Evolutionary conservation across 2,329 filamentous ascomycete genomes (phyloP).

Genomic region (Microsporum ferrugineum): DNA sequence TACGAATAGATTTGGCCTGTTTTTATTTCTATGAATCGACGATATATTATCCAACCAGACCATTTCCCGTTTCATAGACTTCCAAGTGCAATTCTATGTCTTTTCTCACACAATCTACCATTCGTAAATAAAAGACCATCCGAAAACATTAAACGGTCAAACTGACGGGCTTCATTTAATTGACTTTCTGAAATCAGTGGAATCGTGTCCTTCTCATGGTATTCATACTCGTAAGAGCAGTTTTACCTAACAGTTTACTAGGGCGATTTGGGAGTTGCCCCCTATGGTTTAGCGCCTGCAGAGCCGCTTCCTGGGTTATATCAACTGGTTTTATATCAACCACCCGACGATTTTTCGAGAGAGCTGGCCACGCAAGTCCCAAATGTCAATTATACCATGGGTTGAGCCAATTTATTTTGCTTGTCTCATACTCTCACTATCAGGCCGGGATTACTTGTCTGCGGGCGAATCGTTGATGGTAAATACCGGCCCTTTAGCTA

Average conservation of each 20-base stretch:
- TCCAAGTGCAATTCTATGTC: no score
- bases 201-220: neutral
- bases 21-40: conserved; percentile 1
- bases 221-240: neutral
- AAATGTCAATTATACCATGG: neutral
- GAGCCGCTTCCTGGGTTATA: conserved; percentile 3
- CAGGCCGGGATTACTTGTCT: neutral
- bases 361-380: neutral
- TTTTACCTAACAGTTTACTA: conserved; percentile 3
- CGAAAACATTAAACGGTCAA: neutral
- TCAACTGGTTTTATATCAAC: neutral
- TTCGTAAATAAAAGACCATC: neutral
- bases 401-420: neutral
- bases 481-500: neutral
- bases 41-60: neutral
- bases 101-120: neutral
- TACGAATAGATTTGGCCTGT: conserved; percentile 4
- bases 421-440: neutral
- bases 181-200: neutral
- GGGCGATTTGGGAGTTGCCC: neutral
- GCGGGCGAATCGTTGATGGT: neutral
- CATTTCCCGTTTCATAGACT: neutral
- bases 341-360: neutral
- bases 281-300: conserved; percentile 1
- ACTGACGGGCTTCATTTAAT: neutral